Base-by-base conservation (phyloP, 2,329 filamentous ascomycete species). In the Ceratocystis variospora region DNA sequence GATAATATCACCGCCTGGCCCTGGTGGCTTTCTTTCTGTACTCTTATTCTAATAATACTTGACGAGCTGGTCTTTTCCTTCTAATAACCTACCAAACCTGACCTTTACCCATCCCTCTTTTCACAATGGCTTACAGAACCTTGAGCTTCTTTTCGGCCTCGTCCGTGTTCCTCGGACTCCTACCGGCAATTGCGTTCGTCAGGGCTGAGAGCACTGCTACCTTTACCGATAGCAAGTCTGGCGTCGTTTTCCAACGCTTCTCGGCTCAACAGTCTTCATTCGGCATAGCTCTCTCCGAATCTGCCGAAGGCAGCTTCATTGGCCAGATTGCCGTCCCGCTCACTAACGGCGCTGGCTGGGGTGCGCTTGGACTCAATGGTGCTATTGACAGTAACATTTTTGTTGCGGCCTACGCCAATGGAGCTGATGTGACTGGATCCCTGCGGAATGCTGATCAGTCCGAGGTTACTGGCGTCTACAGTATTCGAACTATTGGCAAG, bases 321-420 rank as follows among this genome's bases (percentile, higher is more conserved):
- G 78, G 76, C 6, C 79, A 80, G 68, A 73, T 81, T 12, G 74
- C 76, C 19, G 76, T 78, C 66, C 76, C 76, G 0, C 72, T 76
- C 1, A 69, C 69, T 10, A 74, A 75, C 59, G 76, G 77, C 2
- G 74, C 72, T 2, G 79, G 79, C 25, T 80, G 77, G 77, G 77
- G 76, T 55, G 77, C 77, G n/a, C 74, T 77, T 53, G 75, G 74
- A n/a, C 70, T 80, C 17, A 76, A 75, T 0, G 76, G 77, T 2
- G 73, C 75, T 6, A 80, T 81, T 78, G 71, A 77, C 61, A 75
- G 75, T 7, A 76, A 77, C 22, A 73, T 80, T 22, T 73, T 81
- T 33, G 73, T 80, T 7, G 73, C 76, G 0, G 76, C 75, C 3
- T 80, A 78, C 76, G 73, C 79, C 1, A 76, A 78, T 68, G 75